phyloP scores from a whole-genome alignment of 2,329 filamentous ascomycete species.

The Macrophomina phaseolina region DNA sequence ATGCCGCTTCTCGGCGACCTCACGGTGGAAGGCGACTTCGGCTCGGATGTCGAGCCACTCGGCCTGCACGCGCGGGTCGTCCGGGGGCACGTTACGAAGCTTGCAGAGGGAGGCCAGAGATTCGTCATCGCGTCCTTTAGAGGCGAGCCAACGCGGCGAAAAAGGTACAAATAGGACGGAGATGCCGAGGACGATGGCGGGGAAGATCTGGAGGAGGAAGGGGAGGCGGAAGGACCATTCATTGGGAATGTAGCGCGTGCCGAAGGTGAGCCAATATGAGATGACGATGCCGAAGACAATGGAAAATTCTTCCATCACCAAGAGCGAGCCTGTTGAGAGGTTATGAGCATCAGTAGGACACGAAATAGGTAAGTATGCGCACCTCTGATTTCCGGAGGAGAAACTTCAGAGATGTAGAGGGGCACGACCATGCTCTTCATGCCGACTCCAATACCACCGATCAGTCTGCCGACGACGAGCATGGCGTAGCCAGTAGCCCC shows the following conservation, averaged over 20 bases:
- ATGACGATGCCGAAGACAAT: conserved; percentile 57
- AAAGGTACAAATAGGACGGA: conserved; percentile 52
- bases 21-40: conserved; percentile 59
- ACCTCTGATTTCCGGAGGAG: conserved; percentile 52
- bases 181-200: conserved; percentile 44
- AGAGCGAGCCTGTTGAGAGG: conserved; percentile 44
- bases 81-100: conserved; percentile 55
- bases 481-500: conserved; percentile 57
- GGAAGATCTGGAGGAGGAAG: conserved; percentile 53
- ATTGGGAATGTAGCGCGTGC: conserved; percentile 50
- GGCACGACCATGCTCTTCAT: conserved; percentile 57
- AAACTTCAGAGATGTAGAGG: conserved; percentile 59
- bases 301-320: conserved; percentile 55
- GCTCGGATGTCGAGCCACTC: conserved; percentile 61
- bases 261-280: conserved; percentile 62
- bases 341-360: neutral
- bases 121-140: conserved; percentile 51
- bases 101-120: conserved; percentile 53
- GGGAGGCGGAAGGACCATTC: conserved; percentile 54
- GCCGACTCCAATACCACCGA: conserved; percentile 59
- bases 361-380: neutral
- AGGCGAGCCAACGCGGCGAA: conserved; percentile 41
- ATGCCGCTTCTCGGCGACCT: conserved; percentile 47
- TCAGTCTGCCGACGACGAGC: conserved; percentile 55
- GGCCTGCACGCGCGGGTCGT: conserved; percentile 56